Evolutionary conservation across 768 basidiomycete species (phyloP), one percentile per base, ranked within the genome.

Genomic region (Kwoniella sp.): DNA sequence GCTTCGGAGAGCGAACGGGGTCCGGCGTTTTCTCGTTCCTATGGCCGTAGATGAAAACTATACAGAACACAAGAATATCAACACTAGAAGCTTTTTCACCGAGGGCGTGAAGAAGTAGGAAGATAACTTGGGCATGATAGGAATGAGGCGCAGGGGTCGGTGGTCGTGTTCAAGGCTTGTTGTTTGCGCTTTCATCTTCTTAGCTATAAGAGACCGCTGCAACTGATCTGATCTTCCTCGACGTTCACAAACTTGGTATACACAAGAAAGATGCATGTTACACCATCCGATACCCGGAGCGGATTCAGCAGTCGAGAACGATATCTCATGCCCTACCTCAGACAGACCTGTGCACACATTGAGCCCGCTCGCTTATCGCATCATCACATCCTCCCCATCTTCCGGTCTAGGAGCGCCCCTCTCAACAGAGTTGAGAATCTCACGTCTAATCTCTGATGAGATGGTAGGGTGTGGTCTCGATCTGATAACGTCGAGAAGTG

Each of bases 401-500:
- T 85, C 86, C 13, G 83, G 81, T 69, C 88, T 83, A 26, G 90
- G 87, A 30, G 91, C 92, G 0, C 91, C 95, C 70, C 95, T 84
- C 50, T 86, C 88, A 10, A 93, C 91, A 2, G 90, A 90, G 74
- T 87, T 91, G 54, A 93, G 85, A 27, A 99, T 77, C 77, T 98
- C 96, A 67, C 96, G 82, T 73, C 96, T 85, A 59, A 97, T 88
- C 81, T 99, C 96, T 0, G 88, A 83, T 50, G 90, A 85, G 72
- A 98, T 96, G 77, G 92, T 88, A 7, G 88, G 84, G 77, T 99
- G 96, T 8, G 88, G 86, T 40, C 91, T 88, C 5, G 86, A 88
- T 25, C 92, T 86, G 52, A 94, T 84, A 47, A 97, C 92, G 70
- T 98, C 95, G 58, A 97, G 81, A n/a, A 99, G 82, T 0, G 95